A percentile compares a stretch with the other conserved stretches of the same genome.
Conservation (phyloP, 2,329 filamentous ascomycete genomes). For the Exserohilum turcica region DNA sequence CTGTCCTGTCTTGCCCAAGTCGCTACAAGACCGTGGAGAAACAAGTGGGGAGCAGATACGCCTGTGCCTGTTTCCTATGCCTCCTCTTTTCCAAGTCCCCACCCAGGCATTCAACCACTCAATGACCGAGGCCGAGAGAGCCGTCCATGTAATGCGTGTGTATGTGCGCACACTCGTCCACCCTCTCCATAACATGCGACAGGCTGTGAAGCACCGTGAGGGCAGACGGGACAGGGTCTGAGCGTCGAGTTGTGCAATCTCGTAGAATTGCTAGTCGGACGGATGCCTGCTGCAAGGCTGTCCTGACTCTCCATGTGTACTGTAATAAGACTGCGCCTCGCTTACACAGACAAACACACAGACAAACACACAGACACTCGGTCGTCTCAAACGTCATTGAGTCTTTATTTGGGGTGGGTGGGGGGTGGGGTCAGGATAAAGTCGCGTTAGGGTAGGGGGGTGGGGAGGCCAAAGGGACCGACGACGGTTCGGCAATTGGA, state of each 20-base stretch:
- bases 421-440: too few relatives aligned
- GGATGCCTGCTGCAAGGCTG: background rate
- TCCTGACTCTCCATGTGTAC: constrained; percentile 7
- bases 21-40: background rate
- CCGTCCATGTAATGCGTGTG: too few relatives aligned
- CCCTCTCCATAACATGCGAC: background rate
- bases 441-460: too few relatives aligned
- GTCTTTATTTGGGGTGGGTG: constrained; percentile 4
- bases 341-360: constrained; percentile 12
- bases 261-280: background rate
- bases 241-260: constrained; percentile 9
- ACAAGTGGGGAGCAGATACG: constrained; percentile 8
- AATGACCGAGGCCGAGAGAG: constrained; percentile 8
- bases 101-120: background rate
- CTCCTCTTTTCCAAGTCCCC: too few relatives aligned
- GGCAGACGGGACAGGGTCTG: constrained; percentile 1
- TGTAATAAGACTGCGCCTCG: constrained; percentile 17
- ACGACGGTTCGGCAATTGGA: background rate
- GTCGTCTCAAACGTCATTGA: constrained; percentile 25
- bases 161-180: background rate
- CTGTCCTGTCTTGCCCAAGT: too few relatives aligned
- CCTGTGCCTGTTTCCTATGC: background rate
- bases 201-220: background rate
- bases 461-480: background rate
- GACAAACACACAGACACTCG: background rate